Evolutionary conservation across 352 stramenopile species (phyloP), one percentile per base, ranked within the genome.

Genomic region (Globisporangium perplexum): DNA sequence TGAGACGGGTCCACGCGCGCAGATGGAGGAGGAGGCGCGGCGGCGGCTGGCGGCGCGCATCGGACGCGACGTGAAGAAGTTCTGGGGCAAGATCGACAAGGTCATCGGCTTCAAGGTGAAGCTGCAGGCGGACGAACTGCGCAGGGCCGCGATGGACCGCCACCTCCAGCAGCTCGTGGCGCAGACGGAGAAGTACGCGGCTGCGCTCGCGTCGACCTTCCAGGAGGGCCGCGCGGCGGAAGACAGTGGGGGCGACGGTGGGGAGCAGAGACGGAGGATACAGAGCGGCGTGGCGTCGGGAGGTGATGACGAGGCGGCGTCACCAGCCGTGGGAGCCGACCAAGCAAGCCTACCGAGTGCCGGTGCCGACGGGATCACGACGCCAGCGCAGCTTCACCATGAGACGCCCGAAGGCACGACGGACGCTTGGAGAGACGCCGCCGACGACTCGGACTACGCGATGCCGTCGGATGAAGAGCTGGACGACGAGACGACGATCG

Each of bases 11-110:
- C n/a, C n/a, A n/a, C n/a, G n/a, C n/a, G n/a, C n/a, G 35, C 33
- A 69, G 76, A 38, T 63, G 50, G 68, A 75, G 61, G 67, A 88
- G 42, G 58, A 77, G 3, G 49, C 51, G 2, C 67, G 67, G 22
- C 70, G 81, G 0, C 63, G 84, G 31, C 44, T 90, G 0, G 90
- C 87, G 0, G 86, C 76, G 1, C 81, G 82, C 47, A 80, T 99
- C 1, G 83, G 77, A 0, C 59, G 95, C 2, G 79, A 96, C 38
- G 86, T 99, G 10, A 88, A 93, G 48, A 86, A 89, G 30, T 98
- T 97, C 51, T 99, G 97, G 97, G 75, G 66, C 38, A 99, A 99
- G 69, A 97, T 99, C 57, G 96, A 99, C 79, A 96, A 97, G 59
- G 87, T 99, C 48, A 96, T 99, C 49, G 83, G 85, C 23, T 98